Conservation (phyloP, 495 filamentous ascomycete species). For the Talaromyces adpressus region DNA sequence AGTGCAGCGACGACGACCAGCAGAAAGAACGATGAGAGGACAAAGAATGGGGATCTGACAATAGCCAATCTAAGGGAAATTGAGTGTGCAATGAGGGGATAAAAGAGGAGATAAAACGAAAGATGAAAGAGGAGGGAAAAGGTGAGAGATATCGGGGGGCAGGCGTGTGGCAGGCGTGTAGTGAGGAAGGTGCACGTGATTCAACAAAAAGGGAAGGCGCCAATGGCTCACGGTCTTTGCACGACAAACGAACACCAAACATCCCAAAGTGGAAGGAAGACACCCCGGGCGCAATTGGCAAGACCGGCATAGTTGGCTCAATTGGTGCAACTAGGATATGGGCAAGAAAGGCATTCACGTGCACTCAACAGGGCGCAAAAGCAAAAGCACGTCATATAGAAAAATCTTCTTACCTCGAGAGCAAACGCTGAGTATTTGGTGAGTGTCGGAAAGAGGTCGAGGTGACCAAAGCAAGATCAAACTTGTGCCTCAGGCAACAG, state of each 20-base stretch:
- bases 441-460: not conserved
- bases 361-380: not conserved
- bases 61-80: not conserved
- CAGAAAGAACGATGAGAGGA: not conserved
- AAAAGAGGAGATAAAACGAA: not conserved
- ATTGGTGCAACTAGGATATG: not conserved
- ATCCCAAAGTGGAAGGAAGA: not conserved
- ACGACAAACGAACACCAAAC: not conserved
- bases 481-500: constrained; percentile 1
- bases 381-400: not conserved
- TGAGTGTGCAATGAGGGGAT: not conserved
- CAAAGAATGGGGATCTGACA: not conserved
- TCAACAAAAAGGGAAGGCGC: constrained; percentile 2
- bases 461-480: not conserved
- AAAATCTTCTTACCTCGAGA: not conserved
- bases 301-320: not conserved
- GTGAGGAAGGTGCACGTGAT: not conserved
- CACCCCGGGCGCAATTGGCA: not conserved
- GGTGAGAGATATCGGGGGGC: not conserved
- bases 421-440: not conserved
- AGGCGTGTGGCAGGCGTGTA: not conserved
- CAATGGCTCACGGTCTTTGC: not conserved
- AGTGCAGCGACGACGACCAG: not conserved
- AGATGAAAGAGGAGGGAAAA: not conserved
- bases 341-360: not conserved